Conservation (phyloP, 208 protist species). For the Acanthamoeba lugdunensis region DNA sequence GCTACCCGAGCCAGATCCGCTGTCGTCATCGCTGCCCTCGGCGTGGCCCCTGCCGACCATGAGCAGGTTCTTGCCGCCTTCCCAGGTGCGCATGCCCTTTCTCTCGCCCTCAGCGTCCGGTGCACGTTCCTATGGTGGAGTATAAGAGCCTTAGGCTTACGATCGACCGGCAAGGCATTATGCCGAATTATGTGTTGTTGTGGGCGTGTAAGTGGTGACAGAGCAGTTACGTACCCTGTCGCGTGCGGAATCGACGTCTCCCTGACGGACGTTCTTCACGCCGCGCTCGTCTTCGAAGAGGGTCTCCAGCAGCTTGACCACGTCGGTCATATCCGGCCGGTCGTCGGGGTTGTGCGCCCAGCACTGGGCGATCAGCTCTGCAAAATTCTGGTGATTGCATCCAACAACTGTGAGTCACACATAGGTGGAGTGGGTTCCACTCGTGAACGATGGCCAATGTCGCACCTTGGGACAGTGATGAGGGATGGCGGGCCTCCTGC, state of each 20-base stretch:
- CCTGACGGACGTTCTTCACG: neutral
- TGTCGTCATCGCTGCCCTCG: neutral
- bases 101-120: neutral
- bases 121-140: neutral
- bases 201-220: too few relatives aligned
- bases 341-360: conserved; percentile 46
- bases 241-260: neutral
- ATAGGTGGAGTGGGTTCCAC: neutral
- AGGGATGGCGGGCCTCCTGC: conserved; percentile 43
- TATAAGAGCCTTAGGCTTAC: too few relatives aligned
- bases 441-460: neutral
- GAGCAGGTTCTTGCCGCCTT: conserved; percentile 36
- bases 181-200: too few relatives aligned
- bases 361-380: neutral
- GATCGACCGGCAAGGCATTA: neutral
- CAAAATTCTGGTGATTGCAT: neutral
- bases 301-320: conserved; percentile 7
- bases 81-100: conserved; percentile 28
- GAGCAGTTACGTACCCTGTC: neutral
- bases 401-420: too few relatives aligned
- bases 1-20: too few relatives aligned
- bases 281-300: conserved; percentile 36
- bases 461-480: conserved; percentile 63
- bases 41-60: neutral
- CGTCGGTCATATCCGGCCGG: conserved; percentile 26